phyloP scores from a whole-genome alignment of 768 basidiomycete genomes.

The Pisolithus albus region DNA sequence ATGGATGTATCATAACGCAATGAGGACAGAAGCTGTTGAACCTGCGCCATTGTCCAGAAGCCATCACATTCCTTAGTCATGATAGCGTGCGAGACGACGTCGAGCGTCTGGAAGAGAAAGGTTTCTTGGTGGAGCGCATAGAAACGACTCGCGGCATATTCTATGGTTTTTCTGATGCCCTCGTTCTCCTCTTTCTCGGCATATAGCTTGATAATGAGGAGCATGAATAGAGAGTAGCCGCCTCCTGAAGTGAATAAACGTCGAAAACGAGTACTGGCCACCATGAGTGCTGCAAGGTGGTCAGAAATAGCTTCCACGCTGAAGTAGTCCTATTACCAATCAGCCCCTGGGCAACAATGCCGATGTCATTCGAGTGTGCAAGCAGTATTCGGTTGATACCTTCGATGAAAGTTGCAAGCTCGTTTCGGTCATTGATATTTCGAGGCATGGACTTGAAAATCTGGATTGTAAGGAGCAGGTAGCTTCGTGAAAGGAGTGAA shows the following conservation, averaged over 20 bases:
- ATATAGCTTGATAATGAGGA: conserved; percentile 63
- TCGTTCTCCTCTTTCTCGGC: conserved; percentile 49
- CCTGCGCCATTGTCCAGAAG: conserved; percentile 46
- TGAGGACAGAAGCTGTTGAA: conserved; percentile 55
- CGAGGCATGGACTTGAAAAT: conserved; percentile 67
- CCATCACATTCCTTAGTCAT: conserved; percentile 42
- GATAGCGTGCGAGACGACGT: conserved; percentile 50
- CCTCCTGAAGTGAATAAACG: conserved; percentile 68
- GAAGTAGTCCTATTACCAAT: conserved; percentile 44
- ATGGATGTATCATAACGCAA: conserved; percentile 38
- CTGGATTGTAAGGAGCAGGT: conserved; percentile 61
- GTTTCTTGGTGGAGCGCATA: conserved; percentile 66
- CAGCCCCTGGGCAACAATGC: conserved; percentile 68
- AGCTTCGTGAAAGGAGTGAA: conserved; percentile 57
- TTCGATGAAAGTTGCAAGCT: conserved; percentile 60
- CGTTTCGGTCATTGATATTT: conserved; percentile 62
- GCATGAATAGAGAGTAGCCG: conserved; percentile 72
- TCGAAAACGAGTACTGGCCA: conserved; percentile 68
- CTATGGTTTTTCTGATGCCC: conserved; percentile 59
- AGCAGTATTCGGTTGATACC: conserved; percentile 66
- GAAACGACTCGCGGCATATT: conserved; percentile 67
- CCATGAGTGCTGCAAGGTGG: conserved; percentile 53
- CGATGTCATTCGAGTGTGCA: conserved; percentile 63
- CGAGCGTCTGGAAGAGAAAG: conserved; percentile 69
- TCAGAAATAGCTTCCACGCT: background rate